Base-by-base conservation (phyloP, 1,139 yeast species). In the Hyphopichia fennica region DNA sequence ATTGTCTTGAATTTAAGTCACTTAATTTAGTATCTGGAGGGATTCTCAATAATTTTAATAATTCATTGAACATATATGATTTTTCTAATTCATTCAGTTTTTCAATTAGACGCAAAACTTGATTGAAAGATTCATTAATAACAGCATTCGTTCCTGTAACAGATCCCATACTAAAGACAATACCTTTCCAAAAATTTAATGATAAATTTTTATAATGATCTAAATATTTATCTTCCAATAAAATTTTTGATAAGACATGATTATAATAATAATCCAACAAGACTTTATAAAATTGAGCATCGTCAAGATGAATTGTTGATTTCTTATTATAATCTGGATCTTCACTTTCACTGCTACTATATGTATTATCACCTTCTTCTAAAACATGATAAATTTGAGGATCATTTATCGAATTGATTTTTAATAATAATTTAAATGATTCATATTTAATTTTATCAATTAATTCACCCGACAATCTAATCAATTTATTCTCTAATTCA, bases 101-200 rank as follows among this genome's bases (percentile, higher is more conserved):
- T 22, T 59, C 53, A 19, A 70, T 58, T 50, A 69, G 72, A 0
- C 31, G 45, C 6, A 80, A 50, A 35, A 84, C 67, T 3, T 74
- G 60, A 17, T 60, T 62, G 19, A 81, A 62, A 0, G 85, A 68
- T 4, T 62, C 57, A 31, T 73, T 70, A 4, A 82, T 67, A 14
- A 79, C 69, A 1, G 60, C 51, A 38, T 75, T 77, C 11, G 79
- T 71, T 0, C 87, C 83, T 20, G 80, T 75, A 10, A 71, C 49
- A 0, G 89, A 84, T 2, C 90, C 95, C 9, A 75, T 72, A n/a
- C 83, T 73, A 46, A 75, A 72, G 0, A 72, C 58, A 38, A 74
- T 65, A 0, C 93, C 91, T 51, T 60, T 72, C 81, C 84, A 75
- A 47, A 84, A 79, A 41, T 67, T 73, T 2, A 43, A 22, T 1